These are phyloP conservation scores for Trichosporon inkin DNA, from an alignment of 1,284 basidiomycete genomes.

Conservation along the genomic window DNA sequence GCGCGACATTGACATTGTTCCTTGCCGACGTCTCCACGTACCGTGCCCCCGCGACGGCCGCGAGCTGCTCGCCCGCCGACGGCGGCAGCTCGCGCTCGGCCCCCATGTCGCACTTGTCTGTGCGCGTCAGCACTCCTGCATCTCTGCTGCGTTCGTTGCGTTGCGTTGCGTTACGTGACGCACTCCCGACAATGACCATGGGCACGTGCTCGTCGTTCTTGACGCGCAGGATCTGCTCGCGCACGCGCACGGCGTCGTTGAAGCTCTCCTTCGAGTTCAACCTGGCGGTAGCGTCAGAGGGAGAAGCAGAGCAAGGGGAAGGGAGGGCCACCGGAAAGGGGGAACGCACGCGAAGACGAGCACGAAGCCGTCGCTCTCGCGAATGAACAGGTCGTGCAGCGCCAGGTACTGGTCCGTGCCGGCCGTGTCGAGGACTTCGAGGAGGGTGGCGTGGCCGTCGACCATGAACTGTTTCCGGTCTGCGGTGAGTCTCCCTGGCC, in stretches of 20 bases:
- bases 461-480: conserved; percentile 39
- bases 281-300: conserved; percentile 18
- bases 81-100: conserved; percentile 32
- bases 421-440: conserved; percentile 44
- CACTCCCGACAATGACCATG: conserved; percentile 43
- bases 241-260: conserved; percentile 30
- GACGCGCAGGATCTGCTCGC: conserved; percentile 34
- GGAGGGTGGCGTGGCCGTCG: conserved; percentile 32
- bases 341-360: conserved; percentile 41
- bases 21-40: conserved; percentile 35
- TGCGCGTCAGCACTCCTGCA: too few species aligned
- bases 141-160: too few species aligned
- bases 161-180: too few species aligned
- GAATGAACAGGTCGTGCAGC: conserved; percentile 35
- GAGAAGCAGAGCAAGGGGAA: too few species aligned
- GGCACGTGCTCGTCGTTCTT: conserved; percentile 29
- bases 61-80: conserved; percentile 25
- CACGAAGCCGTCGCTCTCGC: conserved; percentile 39
- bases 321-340: too few species aligned
- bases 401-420: conserved; percentile 39
- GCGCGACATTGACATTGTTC: conserved; percentile 22
- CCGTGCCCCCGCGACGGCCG: conserved; percentile 23
- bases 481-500: conserved; percentile 6
- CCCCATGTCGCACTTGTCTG: conserved; percentile 40
- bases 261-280: conserved; percentile 31